These are phyloP conservation scores for Bipolaris cookei DNA, from an alignment of 2,329 filamentous ascomycete genomes.

Conservation along the genomic window DNA sequence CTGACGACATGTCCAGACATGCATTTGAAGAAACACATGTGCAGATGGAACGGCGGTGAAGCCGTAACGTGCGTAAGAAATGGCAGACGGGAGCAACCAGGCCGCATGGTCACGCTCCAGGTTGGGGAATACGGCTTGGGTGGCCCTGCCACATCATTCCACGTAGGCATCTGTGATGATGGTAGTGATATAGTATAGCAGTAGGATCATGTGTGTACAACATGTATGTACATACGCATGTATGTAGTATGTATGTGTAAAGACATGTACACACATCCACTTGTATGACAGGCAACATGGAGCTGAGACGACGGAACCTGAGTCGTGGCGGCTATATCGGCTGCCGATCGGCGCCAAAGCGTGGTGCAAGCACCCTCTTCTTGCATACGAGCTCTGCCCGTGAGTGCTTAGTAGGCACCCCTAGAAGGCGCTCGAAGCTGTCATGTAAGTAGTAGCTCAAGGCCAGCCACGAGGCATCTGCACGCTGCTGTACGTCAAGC, in stretches of 20 bases:
- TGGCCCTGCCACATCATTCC: neutral
- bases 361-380: neutral
- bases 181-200: too few species aligned
- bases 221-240: too few species aligned
- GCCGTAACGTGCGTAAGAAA: neutral
- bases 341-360: neutral
- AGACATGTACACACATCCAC: neutral
- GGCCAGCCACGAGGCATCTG: conserved; percentile 13
- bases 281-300: neutral
- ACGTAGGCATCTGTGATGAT: neutral
- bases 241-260: too few species aligned
- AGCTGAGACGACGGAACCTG: neutral
- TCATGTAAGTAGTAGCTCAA: neutral
- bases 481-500: conserved; percentile 5
- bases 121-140: neutral
- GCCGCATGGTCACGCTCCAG: neutral
- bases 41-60: conserved; percentile 2
- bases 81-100: neutral
- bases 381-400: neutral
- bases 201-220: too few species aligned
- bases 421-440: neutral
- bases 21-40: neutral
- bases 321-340: conserved; percentile 4
- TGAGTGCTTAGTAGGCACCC: too few species aligned
- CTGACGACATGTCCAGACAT: neutral